A percentile compares a stretch with the other conserved stretches of the same genome.
phyloP scores from a whole-genome alignment of 192 early-diverging fungal species.

The Kappamyces sp. region DNA sequence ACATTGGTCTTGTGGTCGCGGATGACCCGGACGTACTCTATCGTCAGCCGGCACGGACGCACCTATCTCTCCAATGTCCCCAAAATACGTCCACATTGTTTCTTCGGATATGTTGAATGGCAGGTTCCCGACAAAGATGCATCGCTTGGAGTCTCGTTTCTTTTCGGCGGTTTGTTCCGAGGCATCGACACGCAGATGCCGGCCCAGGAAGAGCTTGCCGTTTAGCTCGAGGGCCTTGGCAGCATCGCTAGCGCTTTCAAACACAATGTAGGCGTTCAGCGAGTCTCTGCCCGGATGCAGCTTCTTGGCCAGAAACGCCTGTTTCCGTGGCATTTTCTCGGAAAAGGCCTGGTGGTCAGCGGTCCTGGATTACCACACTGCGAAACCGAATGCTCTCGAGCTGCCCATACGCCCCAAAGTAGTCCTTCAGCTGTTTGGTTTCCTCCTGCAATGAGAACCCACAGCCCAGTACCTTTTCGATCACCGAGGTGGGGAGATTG shows the following conservation, averaged over 20 bases:
- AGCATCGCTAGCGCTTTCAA: constrained; percentile 50
- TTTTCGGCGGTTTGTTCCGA: constrained; percentile 18
- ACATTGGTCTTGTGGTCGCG: constrained; percentile 76
- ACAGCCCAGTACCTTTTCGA: constrained; percentile 45
- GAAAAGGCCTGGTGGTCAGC: constrained; percentile 42
- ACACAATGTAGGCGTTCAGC: constrained; percentile 90
- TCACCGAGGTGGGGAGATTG: constrained; percentile 68
- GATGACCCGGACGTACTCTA: constrained; percentile 78
- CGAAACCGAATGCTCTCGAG: constrained; percentile 87
- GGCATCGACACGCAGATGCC: constrained; percentile 82
- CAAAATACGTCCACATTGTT: constrained; percentile 42
- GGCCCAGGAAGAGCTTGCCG: constrained; percentile 73
- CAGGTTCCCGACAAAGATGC: constrained; percentile 52
- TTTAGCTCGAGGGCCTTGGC: constrained; percentile 65
- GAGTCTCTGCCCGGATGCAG: constrained; percentile 79
- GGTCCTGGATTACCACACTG: constrained; percentile 54
- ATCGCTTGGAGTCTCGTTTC: constrained; percentile 70
- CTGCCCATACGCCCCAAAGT: constrained; percentile 63
- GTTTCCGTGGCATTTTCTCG: constrained; percentile 65
- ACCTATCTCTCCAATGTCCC: constrained; percentile 46
- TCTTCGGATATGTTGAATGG: constrained; percentile 52
- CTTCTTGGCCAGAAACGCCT: constrained; percentile 75
- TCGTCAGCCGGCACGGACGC: constrained; percentile 55
- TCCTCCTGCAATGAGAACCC: constrained; percentile 30
- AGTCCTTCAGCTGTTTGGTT: constrained; percentile 61